Base-by-base conservation (phyloP, 2,329 filamentous ascomycete species). In the Ramularia collo-cygni region DNA sequence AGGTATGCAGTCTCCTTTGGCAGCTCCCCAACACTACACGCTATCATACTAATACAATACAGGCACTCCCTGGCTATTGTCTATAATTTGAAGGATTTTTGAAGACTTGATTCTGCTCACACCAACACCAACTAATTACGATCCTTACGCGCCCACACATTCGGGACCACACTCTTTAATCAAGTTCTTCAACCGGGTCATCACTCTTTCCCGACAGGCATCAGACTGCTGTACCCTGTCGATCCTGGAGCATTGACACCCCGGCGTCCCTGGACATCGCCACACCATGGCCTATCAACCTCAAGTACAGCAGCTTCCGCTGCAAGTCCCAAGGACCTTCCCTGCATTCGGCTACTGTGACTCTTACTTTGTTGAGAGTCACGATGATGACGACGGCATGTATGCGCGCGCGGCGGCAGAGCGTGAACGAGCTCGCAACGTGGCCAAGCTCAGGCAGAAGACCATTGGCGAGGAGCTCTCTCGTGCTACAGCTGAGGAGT, bases 381-480 rank as follows among this genome's bases (percentile, higher is more conserved):
- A 73, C 48, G 69, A 74, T 40, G 66, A 74, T 47, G 72, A 77
- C 43, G 71, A 75, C 36, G 71, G 67, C 34, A 46, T 70, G 38
- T 71, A 66, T 67, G 68, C 67, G 32, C 59, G 64, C 53, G 77
- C 79, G 48, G 75, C 85, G 52, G 81, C 80, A 48, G 72, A 81
- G 45, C 79, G 83, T 59, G 84, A 92, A 56, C 81, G 85, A 46
- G 78, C 82, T 53, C 86, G 83, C 65, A 77, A 86, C 59, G 70
- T 92, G 55, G 83, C 85, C 44, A 80, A 84, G 59, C 80, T 90
- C 67, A 80, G 81, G 57, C 90, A 95, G 66, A 85, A 90, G 60
- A 82, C 83, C 52, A 83, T 96, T 54, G 88, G 83, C 46, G 85
- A 88, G 60, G 86, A 96, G 62, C 77, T 96, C 51, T 95, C 89